Conservation (phyloP, 345 rosid species). For the Lumnitzera racemosa region DNA sequence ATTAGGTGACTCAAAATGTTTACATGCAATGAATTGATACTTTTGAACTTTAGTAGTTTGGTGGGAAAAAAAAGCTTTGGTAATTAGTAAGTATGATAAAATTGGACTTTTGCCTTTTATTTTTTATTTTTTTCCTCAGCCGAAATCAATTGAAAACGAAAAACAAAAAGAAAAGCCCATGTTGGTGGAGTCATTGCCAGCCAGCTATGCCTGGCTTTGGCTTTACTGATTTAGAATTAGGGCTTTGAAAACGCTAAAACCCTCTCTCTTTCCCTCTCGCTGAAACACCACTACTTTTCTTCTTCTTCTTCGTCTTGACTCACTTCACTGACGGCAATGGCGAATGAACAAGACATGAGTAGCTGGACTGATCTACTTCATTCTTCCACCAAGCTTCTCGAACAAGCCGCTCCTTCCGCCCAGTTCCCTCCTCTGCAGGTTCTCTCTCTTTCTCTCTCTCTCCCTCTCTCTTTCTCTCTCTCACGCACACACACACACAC, state of each 20-base stretch:
- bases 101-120: too few species aligned
- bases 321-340: constrained; percentile 34
- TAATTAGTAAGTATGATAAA: too few species aligned
- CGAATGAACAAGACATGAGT: constrained; percentile 72
- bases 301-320: not conserved
- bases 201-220: not conserved
- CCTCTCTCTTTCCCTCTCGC: constrained; percentile 3
- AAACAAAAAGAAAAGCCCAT: too few species aligned
- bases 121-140: too few species aligned
- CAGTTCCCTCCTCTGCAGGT: constrained; percentile 99
- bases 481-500: not conserved
- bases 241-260: constrained; percentile 7
- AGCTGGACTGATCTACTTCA: constrained; percentile 93
- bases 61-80: too few species aligned
- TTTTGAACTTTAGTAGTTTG: too few species aligned
- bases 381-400: constrained; percentile 89
- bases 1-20: too few species aligned
- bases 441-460: constrained; percentile 8
- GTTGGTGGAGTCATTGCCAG: too few species aligned
- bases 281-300: not conserved
- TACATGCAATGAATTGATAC: too few species aligned
- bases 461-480: too few species aligned
- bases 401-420: constrained; percentile 95
- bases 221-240: constrained; percentile 1
- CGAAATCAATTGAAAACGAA: too few species aligned